Evolutionary conservation across 1,284 basidiomycete genomes (phyloP).

Genomic region (Sphagnurus paluster): DNA sequence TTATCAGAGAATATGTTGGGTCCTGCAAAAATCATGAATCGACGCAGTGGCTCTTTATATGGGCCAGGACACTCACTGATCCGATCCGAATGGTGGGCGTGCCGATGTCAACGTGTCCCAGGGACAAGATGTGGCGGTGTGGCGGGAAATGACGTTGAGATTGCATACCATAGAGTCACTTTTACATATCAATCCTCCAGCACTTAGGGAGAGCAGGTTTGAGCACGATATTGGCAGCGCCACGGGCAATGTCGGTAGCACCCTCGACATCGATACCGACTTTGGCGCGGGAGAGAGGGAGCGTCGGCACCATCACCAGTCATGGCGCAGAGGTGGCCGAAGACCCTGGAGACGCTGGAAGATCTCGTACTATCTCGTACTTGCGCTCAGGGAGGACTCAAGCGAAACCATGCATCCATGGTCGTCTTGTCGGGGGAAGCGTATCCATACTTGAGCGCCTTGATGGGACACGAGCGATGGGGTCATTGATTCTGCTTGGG

Average conservation of each 20-base stretch:
- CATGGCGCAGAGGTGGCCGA: conserved; percentile 88
- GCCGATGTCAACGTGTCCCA: too few species aligned
- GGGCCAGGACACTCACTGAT: too few species aligned
- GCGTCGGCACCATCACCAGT: conserved; percentile 98
- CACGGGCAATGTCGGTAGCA: conserved; percentile 94
- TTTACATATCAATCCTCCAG: too few species aligned
- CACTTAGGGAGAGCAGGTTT: conserved; percentile 96
- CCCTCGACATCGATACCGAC: conserved; percentile 98
- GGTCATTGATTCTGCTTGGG: conserved; percentile 89
- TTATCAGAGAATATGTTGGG: too few species aligned
- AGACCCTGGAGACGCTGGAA: conserved; percentile 93
- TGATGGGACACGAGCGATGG: conserved; percentile 97
- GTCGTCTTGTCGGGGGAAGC: conserved; percentile 90
- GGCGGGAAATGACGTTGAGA: too few species aligned
- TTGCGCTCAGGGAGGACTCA: conserved; percentile 98
- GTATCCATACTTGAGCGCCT: conserved; percentile 93
- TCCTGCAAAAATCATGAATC: too few species aligned
- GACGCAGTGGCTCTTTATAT: too few species aligned
- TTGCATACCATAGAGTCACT: too few species aligned
- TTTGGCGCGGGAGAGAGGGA: conserved; percentile 91
- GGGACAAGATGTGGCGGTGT: too few species aligned
- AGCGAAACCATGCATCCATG: conserved; percentile 90
- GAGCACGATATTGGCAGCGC: conserved; percentile 93
- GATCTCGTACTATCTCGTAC: conserved; percentile 68
- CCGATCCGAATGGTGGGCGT: too few species aligned